Evolutionary conservation across 495 filamentous ascomycete genomes (phyloP), one percentile per base, ranked within the genome.

Genomic region (Pseudotulostoma volvatum): DNA sequence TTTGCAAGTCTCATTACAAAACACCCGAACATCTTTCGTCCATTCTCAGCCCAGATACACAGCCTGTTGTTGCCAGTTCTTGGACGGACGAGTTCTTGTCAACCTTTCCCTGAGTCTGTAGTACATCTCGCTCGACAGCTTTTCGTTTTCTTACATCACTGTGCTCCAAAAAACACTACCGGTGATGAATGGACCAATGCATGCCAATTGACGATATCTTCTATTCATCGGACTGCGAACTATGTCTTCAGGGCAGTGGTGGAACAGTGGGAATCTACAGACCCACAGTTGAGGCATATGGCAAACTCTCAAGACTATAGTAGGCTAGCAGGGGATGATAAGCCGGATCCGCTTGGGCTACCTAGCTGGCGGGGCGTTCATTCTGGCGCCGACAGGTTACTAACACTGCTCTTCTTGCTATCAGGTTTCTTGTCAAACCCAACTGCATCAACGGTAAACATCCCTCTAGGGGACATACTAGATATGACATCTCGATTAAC

Each of bases 21-120:
- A 36, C 83, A 87, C 49, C 76, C 84, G 3, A 85, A 81, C 9
- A 78, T 79, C 23, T 76, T 87, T 54, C 76, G 85, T 13, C 78
- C 85, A 1, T 84, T 77, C 52, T 60, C 70, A 8, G 50, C 67
- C 14, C 81, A 84, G 44, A 70, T 92, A 15, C 73, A 70, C 40
- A 49, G 66, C 13, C 55, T 79, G 8, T 56, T 82, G 16, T 59
- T 64, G 21, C 56, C 57, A 1, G 72, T 67, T 31, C 48, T 67
- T 35, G 51, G 58, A 4, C 53, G 51, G 3, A 52, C 54, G 3
- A 53, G 46, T 0, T 36, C 50, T 18, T 43, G 50, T 14, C 37
- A 43, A 7, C 55, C 60, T 19, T 66, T 68, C 9, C 61, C 76
- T 15, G 53, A 58, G 13, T 53, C 58, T 2, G 57, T 78, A 1